Percentiles rank a stretch among this genome's conserved stretches.
Conservation (phyloP, 176 grass and related monocot species). For the Avena insularis region DNA sequence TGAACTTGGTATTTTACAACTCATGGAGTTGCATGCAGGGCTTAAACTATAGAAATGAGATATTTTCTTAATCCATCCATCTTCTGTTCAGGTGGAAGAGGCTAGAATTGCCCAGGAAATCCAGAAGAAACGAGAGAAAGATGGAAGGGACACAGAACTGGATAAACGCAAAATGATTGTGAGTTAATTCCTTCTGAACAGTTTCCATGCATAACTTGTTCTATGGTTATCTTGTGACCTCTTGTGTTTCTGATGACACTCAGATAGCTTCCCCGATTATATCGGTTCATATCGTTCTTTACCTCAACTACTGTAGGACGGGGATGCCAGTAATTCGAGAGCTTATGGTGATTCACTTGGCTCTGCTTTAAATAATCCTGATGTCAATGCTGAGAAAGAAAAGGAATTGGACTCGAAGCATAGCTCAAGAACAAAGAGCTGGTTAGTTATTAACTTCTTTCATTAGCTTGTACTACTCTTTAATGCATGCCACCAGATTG, state of each 20-base stretch:
- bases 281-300: slow-evolving; percentile 95
- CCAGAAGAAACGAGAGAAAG: slow-evolving; percentile 89
- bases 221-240: slow-evolving; percentile 55
- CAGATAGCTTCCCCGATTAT: slow-evolving; percentile 97
- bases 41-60: slow-evolving; percentile 3
- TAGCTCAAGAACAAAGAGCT: slow-evolving; percentile 47
- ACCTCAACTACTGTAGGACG: slow-evolving; percentile 99
- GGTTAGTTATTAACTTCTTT: slow-evolving; percentile 47
- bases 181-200: slow-evolving; percentile 45
- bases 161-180: slow-evolving; percentile 69
- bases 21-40: background rate
- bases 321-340: slow-evolving; percentile 65
- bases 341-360: slow-evolving; percentile 48
- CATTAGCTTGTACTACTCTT: slow-evolving; percentile 22
- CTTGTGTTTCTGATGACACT: slow-evolving; percentile 87
- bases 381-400: slow-evolving; percentile 42
- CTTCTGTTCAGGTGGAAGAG: slow-evolving; percentile 66
- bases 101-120: slow-evolving; percentile 89
- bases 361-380: slow-evolving; percentile 47
- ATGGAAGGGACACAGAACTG: slow-evolving; percentile 65
- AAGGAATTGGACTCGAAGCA: slow-evolving; percentile 55
- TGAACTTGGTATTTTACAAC: slow-evolving; percentile 8
- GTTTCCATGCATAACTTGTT: slow-evolving; percentile 38
- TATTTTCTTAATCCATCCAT: slow-evolving; percentile 14
- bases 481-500: slow-evolving; percentile 26